Base-by-base conservation (phyloP, 331 rosid species). In the Malus hybrid region DNA sequence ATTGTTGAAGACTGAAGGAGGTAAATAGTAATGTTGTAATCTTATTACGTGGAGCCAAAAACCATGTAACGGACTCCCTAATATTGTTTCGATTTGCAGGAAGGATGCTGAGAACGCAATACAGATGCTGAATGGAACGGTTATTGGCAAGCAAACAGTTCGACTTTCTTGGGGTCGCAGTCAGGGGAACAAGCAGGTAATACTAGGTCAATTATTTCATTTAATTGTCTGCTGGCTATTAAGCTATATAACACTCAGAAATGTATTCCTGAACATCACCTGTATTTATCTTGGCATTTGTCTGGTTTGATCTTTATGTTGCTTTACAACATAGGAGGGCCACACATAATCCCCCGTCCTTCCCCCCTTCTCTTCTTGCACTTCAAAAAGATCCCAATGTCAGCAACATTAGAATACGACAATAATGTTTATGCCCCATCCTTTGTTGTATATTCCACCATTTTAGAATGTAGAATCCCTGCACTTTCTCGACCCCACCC, bases 21-120 rank as follows among this genome's bases (percentile, higher is more conserved):
- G 67, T 34, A 36, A 10, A 70, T 22, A 5, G 12, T 63, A 28
- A 30, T 5, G 9, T 10, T 29, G 18, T 16, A 29, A 68, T 42
- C 72, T 20, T 68, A 46, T 26, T 42, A 11, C 3, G 28, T 34
- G 22, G 36, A 20, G 20, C 15, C 14, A 1, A 9, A 1, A 7
- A n/a, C 22, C 15, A 3, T 24, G 8, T 22, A 10, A 10, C 33
- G 30, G 30, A 55, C 53, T 73, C 24, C 14, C 39, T 8, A 53
- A 29, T 19, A 5, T 36, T 48, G 34, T 30, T 72, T 33, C 16
- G 44, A 22, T 75, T 88, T 72, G 78, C 80, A 94, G 99, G 80
- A 94, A 94, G 86, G 88, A 84, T 86, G 99, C 99, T 19, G 96
- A 88, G 84, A 95, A 89, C 66, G 99, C 99, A 73, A 89, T 94